Conservation (phyloP, 148 eudicot species). For the Silene latifolia region DNA sequence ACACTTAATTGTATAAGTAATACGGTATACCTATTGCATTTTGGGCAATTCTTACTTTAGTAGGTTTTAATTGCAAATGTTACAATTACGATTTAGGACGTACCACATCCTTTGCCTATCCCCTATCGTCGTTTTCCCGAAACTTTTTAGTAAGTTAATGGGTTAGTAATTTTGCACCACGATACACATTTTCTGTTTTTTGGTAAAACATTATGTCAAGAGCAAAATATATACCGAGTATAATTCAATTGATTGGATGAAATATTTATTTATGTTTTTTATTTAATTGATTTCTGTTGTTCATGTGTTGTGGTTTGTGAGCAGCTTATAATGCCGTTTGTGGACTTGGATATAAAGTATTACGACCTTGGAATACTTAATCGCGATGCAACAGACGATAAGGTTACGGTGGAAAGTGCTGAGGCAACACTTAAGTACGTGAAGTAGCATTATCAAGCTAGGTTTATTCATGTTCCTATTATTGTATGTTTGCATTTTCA, state of each 20-base stretch:
- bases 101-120: too few relatives aligned
- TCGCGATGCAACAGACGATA: slow-evolving; percentile 47
- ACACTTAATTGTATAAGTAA: too few relatives aligned
- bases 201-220: background rate
- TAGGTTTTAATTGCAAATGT: too few relatives aligned
- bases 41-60: too few relatives aligned
- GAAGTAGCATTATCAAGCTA: background rate
- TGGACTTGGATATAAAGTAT: slow-evolving; percentile 49
- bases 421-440: slow-evolving; percentile 50
- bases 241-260: too few relatives aligned
- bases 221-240: background rate
- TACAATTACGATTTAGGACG: too few relatives aligned
- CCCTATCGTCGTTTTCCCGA: too few relatives aligned
- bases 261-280: background rate
- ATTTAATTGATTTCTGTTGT: background rate
- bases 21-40: too few relatives aligned
- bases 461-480: background rate
- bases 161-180: too few relatives aligned
- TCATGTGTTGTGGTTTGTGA: background rate
- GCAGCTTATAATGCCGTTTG: slow-evolving; percentile 38
- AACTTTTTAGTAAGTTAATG: too few relatives aligned
- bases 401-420: slow-evolving; percentile 49
- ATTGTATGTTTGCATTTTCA: background rate
- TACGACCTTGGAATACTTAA: slow-evolving; percentile 46
- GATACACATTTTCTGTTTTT: too few relatives aligned